These are phyloP conservation scores for Trichoderma sp. DNA, from an alignment of 2,329 filamentous ascomycete genomes.

Conservation along the genomic window DNA sequence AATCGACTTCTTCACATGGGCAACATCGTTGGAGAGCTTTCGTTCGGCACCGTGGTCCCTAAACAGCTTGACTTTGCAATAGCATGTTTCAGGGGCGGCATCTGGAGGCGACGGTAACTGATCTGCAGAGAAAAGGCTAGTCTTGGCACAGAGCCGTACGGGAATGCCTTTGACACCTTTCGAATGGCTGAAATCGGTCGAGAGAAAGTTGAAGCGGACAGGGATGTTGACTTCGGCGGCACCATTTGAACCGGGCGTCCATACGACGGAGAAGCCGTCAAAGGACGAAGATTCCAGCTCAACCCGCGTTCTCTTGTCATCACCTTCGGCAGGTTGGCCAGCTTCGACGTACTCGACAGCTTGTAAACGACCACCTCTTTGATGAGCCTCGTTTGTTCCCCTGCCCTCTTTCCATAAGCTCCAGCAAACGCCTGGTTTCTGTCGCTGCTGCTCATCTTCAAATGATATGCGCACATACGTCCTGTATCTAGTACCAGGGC, in stretches of 20 bases:
- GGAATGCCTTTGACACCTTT: slow-evolving; percentile 98
- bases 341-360: slow-evolving; percentile 89
- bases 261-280: slow-evolving; percentile 88
- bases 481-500: slow-evolving; percentile 69
- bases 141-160: slow-evolving; percentile 89
- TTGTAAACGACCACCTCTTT: slow-evolving; percentile 85
- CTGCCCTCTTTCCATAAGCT: slow-evolving; percentile 92
- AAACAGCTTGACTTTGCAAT: slow-evolving; percentile 96
- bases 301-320: slow-evolving; percentile 64
- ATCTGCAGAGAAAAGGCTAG: slow-evolving; percentile 60
- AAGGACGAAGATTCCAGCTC: slow-evolving; percentile 78
- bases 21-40: slow-evolving; percentile 90
- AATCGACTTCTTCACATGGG: slow-evolving; percentile 93
- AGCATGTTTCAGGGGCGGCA: slow-evolving; percentile 70
- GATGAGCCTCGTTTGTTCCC: slow-evolving; percentile 92
- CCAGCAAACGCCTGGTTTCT: slow-evolving; percentile 80
- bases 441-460: slow-evolving; percentile 89
- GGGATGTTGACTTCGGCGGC: slow-evolving; percentile 77
- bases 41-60: slow-evolving; percentile 92
- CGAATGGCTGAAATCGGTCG: slow-evolving; percentile 97
- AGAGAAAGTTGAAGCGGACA: slow-evolving; percentile 96
- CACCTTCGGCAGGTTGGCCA: slow-evolving; percentile 56
- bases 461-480: slow-evolving; percentile 96
- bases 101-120: slow-evolving; percentile 47
- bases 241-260: slow-evolving; percentile 71